Base-by-base conservation (phyloP, 2,329 filamentous ascomycete genomes). In the Sarocladium kiliense region DNA sequence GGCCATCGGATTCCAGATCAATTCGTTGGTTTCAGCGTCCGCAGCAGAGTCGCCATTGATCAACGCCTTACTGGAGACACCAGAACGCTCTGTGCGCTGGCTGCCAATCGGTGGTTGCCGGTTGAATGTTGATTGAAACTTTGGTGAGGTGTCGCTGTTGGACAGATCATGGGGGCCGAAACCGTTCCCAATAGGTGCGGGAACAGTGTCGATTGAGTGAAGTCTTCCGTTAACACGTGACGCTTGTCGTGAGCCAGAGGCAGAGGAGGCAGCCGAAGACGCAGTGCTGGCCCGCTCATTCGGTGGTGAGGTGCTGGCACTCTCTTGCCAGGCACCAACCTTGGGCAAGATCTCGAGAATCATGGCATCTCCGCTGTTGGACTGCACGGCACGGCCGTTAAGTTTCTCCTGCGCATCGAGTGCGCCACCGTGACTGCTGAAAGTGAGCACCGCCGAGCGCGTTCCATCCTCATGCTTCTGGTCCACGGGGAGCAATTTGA, bases 51-150 rank as follows among this genome's bases (percentile, higher is more conserved):
- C 84, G 62, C 87, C 82, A 60, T 82, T 86, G 68, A 91, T 91
- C 53, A 91, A 74, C 2, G 84, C 81, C 69, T 90, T 91, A 61
- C 88, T 86, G 2, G 82, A 81, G 36, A 82, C 76, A 56, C 82
- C 77, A 16, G 76, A 71, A 51, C 79, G 76, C 57, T 86, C 84
- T n/a, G 76, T 75, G n/a, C 87, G 75, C 54, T 87, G 82, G 64
- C 85, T 87, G 41, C 83, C 85, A 55, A 90, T 85, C 1, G 87
- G 87, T 5, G 87, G 90, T 61, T 88, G 86, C 1, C 86, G 83
- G 12, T 86, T 87, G 70, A 90, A 91, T 25, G 89, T 71, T 75
- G 84, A 60, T n/a, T 65, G 78, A 60, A 76, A 74, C 53, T 32
- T 23, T 36, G 47, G 75, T 12, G 39, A 23, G 27, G 27, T 26